Conservation (phyloP, 2,329 filamentous ascomycete species). For the Colletotrichum cordylinicola region DNA sequence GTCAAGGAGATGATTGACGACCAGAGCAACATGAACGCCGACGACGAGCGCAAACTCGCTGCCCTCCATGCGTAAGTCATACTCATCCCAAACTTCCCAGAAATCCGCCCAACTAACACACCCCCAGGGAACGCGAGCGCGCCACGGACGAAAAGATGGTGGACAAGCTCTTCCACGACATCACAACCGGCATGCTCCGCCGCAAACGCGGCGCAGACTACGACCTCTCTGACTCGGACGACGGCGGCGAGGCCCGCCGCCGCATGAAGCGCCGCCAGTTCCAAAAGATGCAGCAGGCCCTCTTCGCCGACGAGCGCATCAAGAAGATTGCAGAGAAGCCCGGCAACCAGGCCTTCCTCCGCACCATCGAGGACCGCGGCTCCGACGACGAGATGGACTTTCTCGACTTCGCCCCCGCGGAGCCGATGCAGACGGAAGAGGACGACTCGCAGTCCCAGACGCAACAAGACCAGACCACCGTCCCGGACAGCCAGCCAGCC, state of each 20-base stretch:
- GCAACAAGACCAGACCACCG: conserved; percentile 31
- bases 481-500: conserved; percentile 58
- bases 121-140: conserved; percentile 75
- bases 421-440: conserved; percentile 30
- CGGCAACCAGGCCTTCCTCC: conserved; percentile 88
- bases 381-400: conserved; percentile 81
- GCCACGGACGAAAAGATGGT: conserved; percentile 85
- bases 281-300: conserved; percentile 86
- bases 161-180: conserved; percentile 89
- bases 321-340: conserved; percentile 89
- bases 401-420: conserved; percentile 52
- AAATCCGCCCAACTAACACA: conserved; percentile 2
- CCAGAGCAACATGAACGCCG: conserved; percentile 70
- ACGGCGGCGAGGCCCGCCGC: conserved; percentile 78
- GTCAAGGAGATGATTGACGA: conserved; percentile 93
- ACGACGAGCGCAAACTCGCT: conserved; percentile 81
- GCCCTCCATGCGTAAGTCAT: conserved; percentile 86
- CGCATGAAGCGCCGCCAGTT: conserved; percentile 88
- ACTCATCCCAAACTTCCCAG: not conserved
- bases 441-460: conserved; percentile 42
- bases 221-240: conserved; percentile 89
- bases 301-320: conserved; percentile 88
- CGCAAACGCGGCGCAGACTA: conserved; percentile 84
- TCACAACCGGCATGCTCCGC: conserved; percentile 86
- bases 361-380: conserved; percentile 84